phyloP scores from a whole-genome alignment of 495 filamentous ascomycete species.

The Penicillium canariense region DNA sequence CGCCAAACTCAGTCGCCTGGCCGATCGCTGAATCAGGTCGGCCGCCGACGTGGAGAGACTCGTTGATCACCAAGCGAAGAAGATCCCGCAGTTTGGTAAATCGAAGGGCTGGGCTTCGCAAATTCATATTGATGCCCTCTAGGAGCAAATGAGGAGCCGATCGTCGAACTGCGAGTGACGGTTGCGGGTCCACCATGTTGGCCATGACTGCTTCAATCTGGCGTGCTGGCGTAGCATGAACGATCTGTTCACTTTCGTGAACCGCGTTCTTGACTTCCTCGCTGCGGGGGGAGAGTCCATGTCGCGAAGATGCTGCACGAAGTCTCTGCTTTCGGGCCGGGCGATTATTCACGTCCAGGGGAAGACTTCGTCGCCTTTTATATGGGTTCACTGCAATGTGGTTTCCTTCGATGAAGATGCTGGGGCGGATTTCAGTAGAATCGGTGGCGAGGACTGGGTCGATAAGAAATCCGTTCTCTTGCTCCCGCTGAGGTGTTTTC shows the following conservation, averaged over 20 bases:
- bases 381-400: slow-evolving; percentile 46
- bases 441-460: slow-evolving; percentile 18
- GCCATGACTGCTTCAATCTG: slow-evolving; percentile 45
- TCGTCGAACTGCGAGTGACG: slow-evolving; percentile 41
- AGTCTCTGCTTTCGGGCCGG: slow-evolving; percentile 41
- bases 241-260: slow-evolving; percentile 49
- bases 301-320: slow-evolving; percentile 31
- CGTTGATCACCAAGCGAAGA: slow-evolving; percentile 64
- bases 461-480: slow-evolving; percentile 34
- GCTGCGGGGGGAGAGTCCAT: slow-evolving; percentile 49
- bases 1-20: slow-evolving; percentile 58
- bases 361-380: slow-evolving; percentile 50
- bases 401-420: slow-evolving; percentile 44
- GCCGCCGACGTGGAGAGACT: slow-evolving; percentile 68
- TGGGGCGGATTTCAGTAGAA: slow-evolving; percentile 33
- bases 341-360: slow-evolving; percentile 32
- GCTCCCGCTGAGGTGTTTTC: slow-evolving; percentile 51
- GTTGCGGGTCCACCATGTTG: slow-evolving; percentile 41
- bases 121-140: slow-evolving; percentile 47
- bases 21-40: slow-evolving; percentile 67
- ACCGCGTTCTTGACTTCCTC: slow-evolving; percentile 49
- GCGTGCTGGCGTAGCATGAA: slow-evolving; percentile 38
- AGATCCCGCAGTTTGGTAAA: slow-evolving; percentile 64
- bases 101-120: slow-evolving; percentile 44
- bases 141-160: slow-evolving; percentile 42